These are phyloP conservation scores for Bertia moriformis DNA, from an alignment of 2,329 filamentous ascomycete species.

Conservation along the genomic window DNA sequence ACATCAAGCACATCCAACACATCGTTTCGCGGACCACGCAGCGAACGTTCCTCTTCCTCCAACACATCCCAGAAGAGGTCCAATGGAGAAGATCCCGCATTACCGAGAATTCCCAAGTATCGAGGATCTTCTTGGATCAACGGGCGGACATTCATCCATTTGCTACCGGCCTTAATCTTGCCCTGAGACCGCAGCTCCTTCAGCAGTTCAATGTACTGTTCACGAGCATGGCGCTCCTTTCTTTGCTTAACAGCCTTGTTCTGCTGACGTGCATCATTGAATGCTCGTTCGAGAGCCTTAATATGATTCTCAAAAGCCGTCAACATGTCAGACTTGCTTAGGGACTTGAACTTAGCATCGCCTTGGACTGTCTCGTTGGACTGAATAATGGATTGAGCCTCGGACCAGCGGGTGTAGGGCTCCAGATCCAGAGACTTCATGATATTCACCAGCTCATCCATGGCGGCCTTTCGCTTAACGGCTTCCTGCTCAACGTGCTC, in stretches of 20 bases:
- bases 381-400: slow-evolving; percentile 72
- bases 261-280: slow-evolving; percentile 81
- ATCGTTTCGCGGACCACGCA: slow-evolving; percentile 68
- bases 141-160: slow-evolving; percentile 72
- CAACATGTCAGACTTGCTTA: slow-evolving; percentile 81
- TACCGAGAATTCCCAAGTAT: slow-evolving; percentile 71
- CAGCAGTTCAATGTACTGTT: slow-evolving; percentile 64
- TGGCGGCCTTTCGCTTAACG: slow-evolving; percentile 59
- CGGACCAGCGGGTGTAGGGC: slow-evolving; percentile 86
- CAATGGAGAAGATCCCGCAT: slow-evolving; percentile 69
- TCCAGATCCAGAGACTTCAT: slow-evolving; percentile 71
- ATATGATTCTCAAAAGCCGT: slow-evolving; percentile 90
- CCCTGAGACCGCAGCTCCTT: slow-evolving; percentile 59
- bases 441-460: slow-evolving; percentile 68
- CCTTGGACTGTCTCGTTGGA: slow-evolving; percentile 62
- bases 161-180: slow-evolving; percentile 76
- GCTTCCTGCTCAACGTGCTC: slow-evolving; percentile 63
- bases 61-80: slow-evolving; percentile 93
- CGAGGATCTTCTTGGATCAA: slow-evolving; percentile 67
- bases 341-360: slow-evolving; percentile 71
- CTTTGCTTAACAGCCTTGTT: slow-evolving; percentile 71
- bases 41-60: slow-evolving; percentile 81
- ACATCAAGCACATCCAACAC: slow-evolving; percentile 82
- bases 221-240: slow-evolving; percentile 72
- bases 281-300: slow-evolving; percentile 75